Base-by-base conservation (phyloP, 1,284 basidiomycete genomes). In the Cryptococcus jaspeensis region DNA sequence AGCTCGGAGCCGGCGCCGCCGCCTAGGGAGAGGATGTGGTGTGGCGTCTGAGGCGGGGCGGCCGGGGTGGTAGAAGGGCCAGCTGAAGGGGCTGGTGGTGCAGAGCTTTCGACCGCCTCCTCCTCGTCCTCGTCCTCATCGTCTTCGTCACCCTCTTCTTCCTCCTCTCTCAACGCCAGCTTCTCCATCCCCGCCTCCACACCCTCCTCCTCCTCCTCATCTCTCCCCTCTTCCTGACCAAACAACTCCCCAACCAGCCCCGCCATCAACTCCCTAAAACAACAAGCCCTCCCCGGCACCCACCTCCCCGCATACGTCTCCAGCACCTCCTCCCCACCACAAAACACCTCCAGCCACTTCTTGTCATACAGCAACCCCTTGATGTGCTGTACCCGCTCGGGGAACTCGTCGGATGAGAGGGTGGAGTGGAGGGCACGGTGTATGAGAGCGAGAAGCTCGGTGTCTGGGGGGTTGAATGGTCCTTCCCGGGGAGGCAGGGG, bases 1-100 rank as follows among this genome's bases (percentile, higher is more conserved):
- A 78, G 61, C 56, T 80, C 78, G 25, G 75, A 77, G 18, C 75
- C 76, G 6, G 78, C 75, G 35, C 78, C 78, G n/a, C 77, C 77
- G 22, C 78, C 78, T 11, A 78, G 61, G 18, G 73, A 73, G n/a
- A 78, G 53, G 32, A 78, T 65, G 49, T 65, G 61, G 35, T 52
- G 55, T 15, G 56, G 47, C 12, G 47, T 48, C 23, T 44, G 25
- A 11, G 11, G 13, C 16, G 50, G 36, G n/a, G 38, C 8, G n/a
- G n/a, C 20, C 15, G 50, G 37, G n/a, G 18, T 51, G n/a, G 18
- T 16, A 16, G 20, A 23, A 16, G 39, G n/a, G n/a, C n/a, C n/a
- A n/a, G n/a, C n/a, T n/a, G n/a, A n/a, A 20, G 18, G 18, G 11
- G 50, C 22, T 45, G 36, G 20, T 44, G 37, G 20, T 3, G 18